A percentile compares a stretch with the other conserved stretches of the same genome.
Evolutionary conservation across 176 grass and related monocot genomes (phyloP).

Genomic region (Triticum dicoccoides): DNA sequence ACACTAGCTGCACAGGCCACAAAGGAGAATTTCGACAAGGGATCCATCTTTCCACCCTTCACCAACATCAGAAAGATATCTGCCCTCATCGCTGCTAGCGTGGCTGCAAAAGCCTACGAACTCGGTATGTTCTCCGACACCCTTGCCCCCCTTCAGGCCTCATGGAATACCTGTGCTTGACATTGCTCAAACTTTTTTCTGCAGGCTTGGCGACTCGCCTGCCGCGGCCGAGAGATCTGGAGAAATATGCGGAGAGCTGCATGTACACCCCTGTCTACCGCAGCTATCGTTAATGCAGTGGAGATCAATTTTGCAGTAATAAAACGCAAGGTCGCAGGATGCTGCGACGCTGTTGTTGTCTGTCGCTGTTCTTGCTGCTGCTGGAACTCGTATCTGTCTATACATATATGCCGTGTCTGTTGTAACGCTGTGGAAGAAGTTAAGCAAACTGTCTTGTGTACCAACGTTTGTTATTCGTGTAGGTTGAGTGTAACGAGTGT

Average conservation of each 20-base stretch:
- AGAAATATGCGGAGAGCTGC: conserved; percentile 87
- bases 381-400: conserved; percentile 7
- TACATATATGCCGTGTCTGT: conserved; percentile 13
- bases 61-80: conserved; percentile 90
- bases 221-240: conserved; percentile 67
- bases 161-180: background rate
- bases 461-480: conserved; percentile 20
- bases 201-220: conserved; percentile 79
- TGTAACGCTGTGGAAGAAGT: conserved; percentile 30
- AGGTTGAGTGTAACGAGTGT: background rate
- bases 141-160: background rate
- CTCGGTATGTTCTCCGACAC: conserved; percentile 58
- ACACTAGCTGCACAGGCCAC: conserved; percentile 76
- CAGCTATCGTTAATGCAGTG: conserved; percentile 57
- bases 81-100: conserved; percentile 73
- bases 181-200: background rate
- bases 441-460: conserved; percentile 5
- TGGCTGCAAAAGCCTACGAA: conserved; percentile 92
- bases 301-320: conserved; percentile 57
- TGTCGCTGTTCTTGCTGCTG: background rate
- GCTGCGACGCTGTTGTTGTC: conserved; percentile 22
- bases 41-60: conserved; percentile 89
- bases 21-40: conserved; percentile 65
- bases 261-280: conserved; percentile 90
- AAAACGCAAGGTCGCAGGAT: conserved; percentile 27